Evolutionary conservation across 805 yeast species (phyloP), one percentile per base, ranked within the genome.

Genomic region (Cyberlindnera saturnus): DNA sequence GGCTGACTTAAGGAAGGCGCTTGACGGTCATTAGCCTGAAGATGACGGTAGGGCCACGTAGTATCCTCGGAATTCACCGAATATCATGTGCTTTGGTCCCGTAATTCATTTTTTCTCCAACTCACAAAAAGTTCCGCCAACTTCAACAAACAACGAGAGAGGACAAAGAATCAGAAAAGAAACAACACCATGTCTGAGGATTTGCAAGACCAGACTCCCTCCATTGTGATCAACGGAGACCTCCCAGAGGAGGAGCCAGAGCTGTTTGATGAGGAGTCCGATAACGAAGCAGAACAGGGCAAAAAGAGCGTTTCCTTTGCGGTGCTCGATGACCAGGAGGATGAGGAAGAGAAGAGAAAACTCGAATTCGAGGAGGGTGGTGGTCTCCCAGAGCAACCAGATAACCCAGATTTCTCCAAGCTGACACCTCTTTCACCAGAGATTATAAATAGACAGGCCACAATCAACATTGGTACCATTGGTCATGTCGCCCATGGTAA

Each of bases 401-500:
- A 75, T 33, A 73, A 86, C 67, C 95, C 95, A 45, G 96, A 90
- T 62, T 84, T 91, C 59, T 53, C 84, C 34, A 62, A 70, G 52
- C 70, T 93, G 69, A 86, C 91, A 38, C 97, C 99, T 30, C 71
- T 87, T 49, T 83, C 95, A 7, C 93, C 96, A 42, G 99, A 90
- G 61, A 95, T 93, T 63, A 93, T 93, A 70, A 87, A 86, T 67
- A 86, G 99, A 77, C 99, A 93, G 73, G 99, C 99, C 49, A 93
- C 99, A 39, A 88, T 93, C 64, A 93, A 93, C 68, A 93, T 93
- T 62, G 99, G 99, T 69, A 88, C 96, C 46, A 88, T 88, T 65
- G 96, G 96, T 49, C 96, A 87, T 68, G 96, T 88, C 55, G 96
- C 96, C 45, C 96, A 88, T 73, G 96, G 96, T 68, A 88, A 88